Evolutionary conservation across 1,139 yeast genomes (phyloP).

Genomic region (Yamadazyma oceani): DNA sequence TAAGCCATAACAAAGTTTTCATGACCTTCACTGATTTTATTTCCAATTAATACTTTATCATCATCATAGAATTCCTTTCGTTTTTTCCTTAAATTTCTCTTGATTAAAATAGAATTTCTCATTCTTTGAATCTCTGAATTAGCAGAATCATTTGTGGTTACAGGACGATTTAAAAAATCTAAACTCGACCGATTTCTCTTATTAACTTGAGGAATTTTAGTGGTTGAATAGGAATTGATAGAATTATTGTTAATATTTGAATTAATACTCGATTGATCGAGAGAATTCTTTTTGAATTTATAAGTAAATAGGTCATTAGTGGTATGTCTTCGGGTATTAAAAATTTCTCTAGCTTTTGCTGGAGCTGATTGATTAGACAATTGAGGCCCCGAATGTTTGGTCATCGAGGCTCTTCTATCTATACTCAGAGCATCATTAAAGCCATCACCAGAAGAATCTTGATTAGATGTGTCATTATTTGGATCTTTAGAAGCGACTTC

Average conservation of each 20-base stretch:
- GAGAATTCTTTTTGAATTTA: conserved; percentile 8
- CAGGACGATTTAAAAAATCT: conserved; percentile 1
- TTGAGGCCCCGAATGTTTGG: background rate
- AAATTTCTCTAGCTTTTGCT: background rate
- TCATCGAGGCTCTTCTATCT: background rate
- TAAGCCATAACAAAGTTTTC: conserved; percentile 92
- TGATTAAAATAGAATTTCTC: conserved; percentile 42
- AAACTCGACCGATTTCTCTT: conserved; percentile 2
- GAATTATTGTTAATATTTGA: conserved; percentile 2
- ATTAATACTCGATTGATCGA: conserved; percentile 6
- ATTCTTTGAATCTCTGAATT: conserved; percentile 40
- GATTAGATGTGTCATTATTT: background rate
- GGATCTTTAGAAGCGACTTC: too few relatives aligned
- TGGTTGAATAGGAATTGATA: background rate
- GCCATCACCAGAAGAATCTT: background rate
- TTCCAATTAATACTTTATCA: conserved; percentile 71
- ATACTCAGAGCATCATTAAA: background rate
- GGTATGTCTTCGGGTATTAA: conserved; percentile 14
- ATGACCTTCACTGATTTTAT: conserved; percentile 88
- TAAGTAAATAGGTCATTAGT: conserved; percentile 16
- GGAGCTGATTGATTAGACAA: background rate
- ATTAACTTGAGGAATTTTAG: background rate
- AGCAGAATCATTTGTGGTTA: conserved; percentile 14
- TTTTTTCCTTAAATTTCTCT: conserved; percentile 33
- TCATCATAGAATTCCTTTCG: conserved; percentile 51